Conservation (phyloP, 306 rosid genomes). For the Pterocarpus santalinus region DNA sequence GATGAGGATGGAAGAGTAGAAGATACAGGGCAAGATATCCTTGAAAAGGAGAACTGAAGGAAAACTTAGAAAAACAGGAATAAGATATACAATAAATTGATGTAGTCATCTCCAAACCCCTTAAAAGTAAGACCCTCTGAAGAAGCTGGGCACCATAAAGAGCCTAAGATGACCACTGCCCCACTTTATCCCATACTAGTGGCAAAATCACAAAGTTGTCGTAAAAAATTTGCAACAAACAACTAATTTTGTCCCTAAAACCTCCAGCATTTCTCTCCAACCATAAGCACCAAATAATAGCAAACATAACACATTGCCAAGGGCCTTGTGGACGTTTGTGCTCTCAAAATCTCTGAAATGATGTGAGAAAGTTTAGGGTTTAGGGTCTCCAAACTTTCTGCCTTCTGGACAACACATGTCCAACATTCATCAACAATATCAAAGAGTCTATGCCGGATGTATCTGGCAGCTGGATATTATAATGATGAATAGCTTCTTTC, state of each 20-base stretch:
- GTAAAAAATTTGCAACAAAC: not conserved
- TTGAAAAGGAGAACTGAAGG: not conserved
- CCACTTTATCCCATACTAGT: not conserved
- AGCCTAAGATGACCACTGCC: not conserved
- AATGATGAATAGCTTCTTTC: not conserved
- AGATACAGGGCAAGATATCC: not conserved
- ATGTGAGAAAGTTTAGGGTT: not conserved
- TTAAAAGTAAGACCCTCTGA: no score
- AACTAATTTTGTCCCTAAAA: not conserved
- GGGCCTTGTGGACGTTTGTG: not conserved
- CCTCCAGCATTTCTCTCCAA: not conserved
- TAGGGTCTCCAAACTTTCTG: not conserved
- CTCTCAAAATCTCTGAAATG: not conserved
- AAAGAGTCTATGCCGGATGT: not conserved
- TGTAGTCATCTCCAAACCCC: not conserved
- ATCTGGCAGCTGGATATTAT: not conserved
- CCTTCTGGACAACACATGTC: not conserved
- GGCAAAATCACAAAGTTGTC: not conserved
- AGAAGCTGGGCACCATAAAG: not conserved
- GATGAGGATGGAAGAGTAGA: constrained; percentile 7
- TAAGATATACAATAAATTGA: not conserved
- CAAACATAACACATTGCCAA: not conserved
- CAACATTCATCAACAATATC: not conserved
- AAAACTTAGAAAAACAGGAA: not conserved
- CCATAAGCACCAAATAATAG: not conserved